A percentile compares a stretch with the other conserved stretches of the same genome.
Conservation (phyloP, 2,329 filamentous ascomycete genomes). For the Xylaria hypoxylon region DNA sequence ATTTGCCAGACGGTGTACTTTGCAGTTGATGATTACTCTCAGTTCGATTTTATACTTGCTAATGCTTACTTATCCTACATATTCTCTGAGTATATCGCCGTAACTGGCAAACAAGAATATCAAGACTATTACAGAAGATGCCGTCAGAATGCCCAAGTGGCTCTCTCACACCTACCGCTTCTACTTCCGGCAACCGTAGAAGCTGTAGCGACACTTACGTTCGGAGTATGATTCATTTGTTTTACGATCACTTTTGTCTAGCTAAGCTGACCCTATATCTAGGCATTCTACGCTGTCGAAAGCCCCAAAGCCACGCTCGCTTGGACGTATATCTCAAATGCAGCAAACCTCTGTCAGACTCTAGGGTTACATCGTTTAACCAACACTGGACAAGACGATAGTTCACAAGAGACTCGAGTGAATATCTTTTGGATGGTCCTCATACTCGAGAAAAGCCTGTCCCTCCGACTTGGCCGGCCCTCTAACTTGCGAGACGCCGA, state of each 20-base stretch:
- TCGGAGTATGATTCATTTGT: conserved; percentile 46
- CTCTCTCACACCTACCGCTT: conserved; percentile 49
- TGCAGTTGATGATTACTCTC: conserved; percentile 49
- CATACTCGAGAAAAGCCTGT: conserved; percentile 53
- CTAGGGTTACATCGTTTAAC: conserved; percentile 50
- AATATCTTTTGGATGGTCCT: conserved; percentile 54
- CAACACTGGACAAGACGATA: conserved; percentile 18
- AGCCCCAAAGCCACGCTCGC: conserved; percentile 49
- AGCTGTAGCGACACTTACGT: conserved; percentile 51
- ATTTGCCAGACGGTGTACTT: conserved; percentile 54
- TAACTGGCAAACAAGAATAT: conserved; percentile 43
- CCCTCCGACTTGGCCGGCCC: conserved; percentile 52
- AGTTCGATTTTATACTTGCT: conserved; percentile 52
- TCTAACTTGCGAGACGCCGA: conserved; percentile 52
- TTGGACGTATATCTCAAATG: conserved; percentile 54
- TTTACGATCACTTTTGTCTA: neutral
- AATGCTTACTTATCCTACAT: conserved; percentile 53
- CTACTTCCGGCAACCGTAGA: conserved; percentile 51
- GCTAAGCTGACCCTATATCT: neutral
- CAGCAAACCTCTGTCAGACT: conserved; percentile 51
- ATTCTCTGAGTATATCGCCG: conserved; percentile 50
- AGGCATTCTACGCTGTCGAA: conserved; percentile 53
- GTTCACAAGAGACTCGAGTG: conserved; percentile 29
- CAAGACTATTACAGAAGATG: conserved; percentile 46
- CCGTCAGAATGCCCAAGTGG: conserved; percentile 45